phyloP scores from a whole-genome alignment of 768 basidiomycete species.

The Tricholoma furcatifolium region DNA sequence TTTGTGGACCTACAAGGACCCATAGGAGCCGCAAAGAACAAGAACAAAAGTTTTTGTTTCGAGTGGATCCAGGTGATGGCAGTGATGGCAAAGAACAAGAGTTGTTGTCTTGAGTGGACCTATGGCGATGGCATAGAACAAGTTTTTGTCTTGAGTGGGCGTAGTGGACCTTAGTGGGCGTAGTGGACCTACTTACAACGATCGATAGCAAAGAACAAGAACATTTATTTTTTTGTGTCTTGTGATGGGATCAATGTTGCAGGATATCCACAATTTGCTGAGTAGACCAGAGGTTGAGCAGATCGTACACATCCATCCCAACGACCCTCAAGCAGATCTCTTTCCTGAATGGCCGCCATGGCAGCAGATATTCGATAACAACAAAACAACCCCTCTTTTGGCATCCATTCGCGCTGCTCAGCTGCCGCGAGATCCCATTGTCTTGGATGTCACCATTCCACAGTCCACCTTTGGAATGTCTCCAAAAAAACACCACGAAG shows the following conservation, averaged over 20 bases:
- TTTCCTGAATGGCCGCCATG: slow-evolving; percentile 23
- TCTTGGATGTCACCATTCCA: slow-evolving; percentile 13
- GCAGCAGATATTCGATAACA: slow-evolving; percentile 18
- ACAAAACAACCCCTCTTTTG: slow-evolving; percentile 12
- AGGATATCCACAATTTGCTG: slow-evolving; percentile 8
- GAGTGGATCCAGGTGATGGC: no score
- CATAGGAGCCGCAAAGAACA: no score
- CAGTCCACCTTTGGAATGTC: slow-evolving; percentile 52
- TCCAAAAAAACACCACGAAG: slow-evolving; percentile 77
- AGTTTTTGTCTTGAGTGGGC: no score
- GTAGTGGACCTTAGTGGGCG: no score
- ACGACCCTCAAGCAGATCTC: slow-evolving; percentile 25
- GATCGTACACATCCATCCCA: slow-evolving; percentile 48
- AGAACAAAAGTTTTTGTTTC: neutral
- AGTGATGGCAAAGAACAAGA: neutral
- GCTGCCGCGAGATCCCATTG: slow-evolving; percentile 23
- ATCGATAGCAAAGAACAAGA: neutral
- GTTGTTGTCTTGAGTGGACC: no score
- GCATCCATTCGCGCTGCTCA: slow-evolving; percentile 22
- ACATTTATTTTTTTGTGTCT: neutral
- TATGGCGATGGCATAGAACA: neutral
- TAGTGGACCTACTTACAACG: neutral
- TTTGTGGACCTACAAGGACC: neutral
- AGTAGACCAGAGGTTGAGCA: slow-evolving; percentile 18
- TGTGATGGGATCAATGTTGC: neutral